phyloP scores from a whole-genome alignment of 306 rosid genomes.

The Citrullus amarus region DNA sequence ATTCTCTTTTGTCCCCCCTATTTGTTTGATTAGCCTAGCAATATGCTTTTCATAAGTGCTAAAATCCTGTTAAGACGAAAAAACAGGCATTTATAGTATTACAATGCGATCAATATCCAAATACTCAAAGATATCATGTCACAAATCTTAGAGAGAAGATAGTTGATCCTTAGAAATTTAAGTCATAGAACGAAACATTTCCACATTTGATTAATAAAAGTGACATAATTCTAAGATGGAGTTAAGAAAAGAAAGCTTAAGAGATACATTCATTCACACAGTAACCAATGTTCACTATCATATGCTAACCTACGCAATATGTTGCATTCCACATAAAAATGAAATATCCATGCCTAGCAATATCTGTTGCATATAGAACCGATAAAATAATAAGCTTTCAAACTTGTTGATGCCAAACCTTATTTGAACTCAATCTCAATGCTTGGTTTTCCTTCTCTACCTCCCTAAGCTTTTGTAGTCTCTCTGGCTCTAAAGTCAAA shows the following conservation, averaged over 20 bases:
- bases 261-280: not conserved
- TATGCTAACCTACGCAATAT: not conserved
- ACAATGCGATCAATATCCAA: slow-evolving; percentile 3
- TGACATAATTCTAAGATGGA: not conserved
- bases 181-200: not conserved
- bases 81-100: slow-evolving; percentile 3
- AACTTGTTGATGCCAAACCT: slow-evolving; percentile 29
- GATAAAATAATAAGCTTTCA: slow-evolving; percentile 1
- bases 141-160: not conserved
- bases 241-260: not conserved
- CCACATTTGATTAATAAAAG: not conserved
- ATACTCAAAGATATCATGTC: not conserved
- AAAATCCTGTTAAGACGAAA: slow-evolving; percentile 30
- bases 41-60: slow-evolving; percentile 43
- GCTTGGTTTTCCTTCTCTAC: slow-evolving; percentile 36
- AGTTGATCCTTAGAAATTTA: not conserved
- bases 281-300: not conserved
- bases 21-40: slow-evolving; percentile 49
- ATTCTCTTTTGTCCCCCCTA: slow-evolving; percentile 53
- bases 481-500: slow-evolving; percentile 47
- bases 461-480: slow-evolving; percentile 56
- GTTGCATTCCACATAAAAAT: not conserved
- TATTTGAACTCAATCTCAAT: slow-evolving; percentile 34
- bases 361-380: not conserved
- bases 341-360: not conserved